These are phyloP conservation scores for Dimocarpus longan DNA, from an alignment of 345 rosid species.

Conservation along the genomic window DNA sequence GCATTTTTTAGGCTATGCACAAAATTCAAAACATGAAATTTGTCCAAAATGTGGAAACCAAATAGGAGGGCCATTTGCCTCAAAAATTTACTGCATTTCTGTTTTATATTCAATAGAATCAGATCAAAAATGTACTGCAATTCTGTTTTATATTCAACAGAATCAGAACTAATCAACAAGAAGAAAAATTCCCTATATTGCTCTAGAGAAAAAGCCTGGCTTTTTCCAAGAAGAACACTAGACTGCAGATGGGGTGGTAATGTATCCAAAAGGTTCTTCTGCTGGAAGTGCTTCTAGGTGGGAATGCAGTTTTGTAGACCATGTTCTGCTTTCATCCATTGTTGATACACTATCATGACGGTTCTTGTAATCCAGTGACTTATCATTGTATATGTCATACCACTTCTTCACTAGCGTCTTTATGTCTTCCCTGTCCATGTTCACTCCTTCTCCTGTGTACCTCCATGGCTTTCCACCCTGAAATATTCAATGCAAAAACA, in stretches of 20 bases:
- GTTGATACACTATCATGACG: not conserved
- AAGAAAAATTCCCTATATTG: no score
- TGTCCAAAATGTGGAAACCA: no score
- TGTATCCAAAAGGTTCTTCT: slow-evolving; percentile 31
- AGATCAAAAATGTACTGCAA: no score
- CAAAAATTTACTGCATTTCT: no score
- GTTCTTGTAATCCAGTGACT: slow-evolving; percentile 36
- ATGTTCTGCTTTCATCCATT: not conserved
- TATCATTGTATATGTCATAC: slow-evolving; percentile 45
- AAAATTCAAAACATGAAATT: no score
- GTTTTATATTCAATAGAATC: no score
- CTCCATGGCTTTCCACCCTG: slow-evolving; percentile 52
- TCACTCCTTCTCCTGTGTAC: slow-evolving; percentile 44
- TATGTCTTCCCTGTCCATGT: slow-evolving; percentile 51
- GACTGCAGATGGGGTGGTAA: slow-evolving; percentile 46
- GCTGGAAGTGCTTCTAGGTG: slow-evolving; percentile 38
- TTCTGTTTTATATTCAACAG: no score
- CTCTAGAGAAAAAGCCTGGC: no score
- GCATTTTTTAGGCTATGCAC: no score
- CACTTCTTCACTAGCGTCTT: slow-evolving; percentile 44
- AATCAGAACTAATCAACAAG: no score
- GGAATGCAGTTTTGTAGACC: slow-evolving; percentile 13
- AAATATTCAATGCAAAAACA: not conserved
- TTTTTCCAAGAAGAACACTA: not conserved
- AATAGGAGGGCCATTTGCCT: no score